Conservation (phyloP, 305 asterid genomes). For the Plantago rigida region DNA sequence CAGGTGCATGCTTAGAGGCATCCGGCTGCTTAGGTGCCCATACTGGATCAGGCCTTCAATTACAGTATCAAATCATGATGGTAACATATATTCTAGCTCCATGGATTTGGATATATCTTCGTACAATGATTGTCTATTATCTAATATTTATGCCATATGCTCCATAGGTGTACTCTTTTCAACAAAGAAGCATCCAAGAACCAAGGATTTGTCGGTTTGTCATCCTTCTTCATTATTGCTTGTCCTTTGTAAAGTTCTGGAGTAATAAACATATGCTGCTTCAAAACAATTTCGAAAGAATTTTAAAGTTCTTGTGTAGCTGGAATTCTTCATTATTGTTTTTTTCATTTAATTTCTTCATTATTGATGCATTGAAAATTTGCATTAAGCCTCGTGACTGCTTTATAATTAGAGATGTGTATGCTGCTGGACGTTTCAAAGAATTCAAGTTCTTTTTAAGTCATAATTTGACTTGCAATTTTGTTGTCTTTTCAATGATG, state of each 20-base stretch:
- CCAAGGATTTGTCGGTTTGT: constrained; percentile 86
- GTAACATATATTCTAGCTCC: constrained; percentile 27
- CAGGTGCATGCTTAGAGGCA: constrained; percentile 98
- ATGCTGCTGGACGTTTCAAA: constrained; percentile 9
- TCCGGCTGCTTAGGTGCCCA: constrained; percentile 93
- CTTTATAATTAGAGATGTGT: neutral
- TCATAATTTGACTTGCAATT: constrained; percentile 3
- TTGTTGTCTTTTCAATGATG: neutral
- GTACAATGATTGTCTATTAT: neutral
- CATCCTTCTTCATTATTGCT: constrained; percentile 10
- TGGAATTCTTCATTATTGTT: neutral
- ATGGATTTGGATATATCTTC: neutral
- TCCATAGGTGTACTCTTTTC: constrained; percentile 81
- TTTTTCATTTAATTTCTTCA: neutral
- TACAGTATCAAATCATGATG: constrained; percentile 82
- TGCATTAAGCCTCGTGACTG: neutral
- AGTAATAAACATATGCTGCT: neutral
- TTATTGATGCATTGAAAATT: neutral
- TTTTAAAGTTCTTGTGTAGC: neutral
- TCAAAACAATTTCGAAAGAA: neutral
- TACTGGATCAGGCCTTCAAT: constrained; percentile 93
- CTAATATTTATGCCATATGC: constrained; percentile 8
- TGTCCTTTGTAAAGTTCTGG: neutral
- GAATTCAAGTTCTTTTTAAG: neutral
- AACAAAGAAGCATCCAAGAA: constrained; percentile 88